These are phyloP conservation scores for Starmerella cellae DNA, from an alignment of 805 yeast genomes.

Conservation along the genomic window DNA sequence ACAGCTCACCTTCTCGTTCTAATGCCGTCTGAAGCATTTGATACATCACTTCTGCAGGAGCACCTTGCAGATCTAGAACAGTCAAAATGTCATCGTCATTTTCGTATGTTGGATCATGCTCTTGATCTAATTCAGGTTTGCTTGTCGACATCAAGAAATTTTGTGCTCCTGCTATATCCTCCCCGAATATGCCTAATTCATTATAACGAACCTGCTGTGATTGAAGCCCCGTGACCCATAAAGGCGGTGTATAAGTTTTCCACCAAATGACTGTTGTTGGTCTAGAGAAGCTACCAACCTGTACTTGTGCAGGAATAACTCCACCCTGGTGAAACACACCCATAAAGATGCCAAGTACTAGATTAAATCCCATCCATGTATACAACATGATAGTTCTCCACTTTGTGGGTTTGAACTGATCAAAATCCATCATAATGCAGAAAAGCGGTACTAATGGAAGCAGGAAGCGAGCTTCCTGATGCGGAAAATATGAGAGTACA, in stretches of 20 bases:
- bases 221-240: conserved; percentile 51
- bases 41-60: conserved; percentile 24
- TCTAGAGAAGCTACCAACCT: conserved; percentile 20
- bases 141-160: neutral
- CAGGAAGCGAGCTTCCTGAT: conserved; percentile 86
- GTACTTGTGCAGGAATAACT: conserved; percentile 47
- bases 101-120: neutral
- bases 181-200: conserved; percentile 16
- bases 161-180: neutral
- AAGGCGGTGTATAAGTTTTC: conserved; percentile 90
- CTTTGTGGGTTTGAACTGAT: conserved; percentile 12
- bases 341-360: conserved; percentile 46
- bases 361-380: conserved; percentile 55
- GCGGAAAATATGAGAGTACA: conserved; percentile 61
- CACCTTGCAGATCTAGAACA: conserved; percentile 41
- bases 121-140: neutral
- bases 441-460: conserved; percentile 65
- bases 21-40: conserved; percentile 16
- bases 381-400: conserved; percentile 19
- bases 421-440: conserved; percentile 37
- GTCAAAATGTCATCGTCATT: conserved; percentile 13
- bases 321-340: conserved; percentile 89
- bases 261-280: conserved; percentile 54
- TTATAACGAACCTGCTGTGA: conserved; percentile 19
- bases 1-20: conserved; percentile 6